Base-by-base conservation (phyloP, 2,329 filamentous ascomycete species). In the Penicillium sp. region DNA sequence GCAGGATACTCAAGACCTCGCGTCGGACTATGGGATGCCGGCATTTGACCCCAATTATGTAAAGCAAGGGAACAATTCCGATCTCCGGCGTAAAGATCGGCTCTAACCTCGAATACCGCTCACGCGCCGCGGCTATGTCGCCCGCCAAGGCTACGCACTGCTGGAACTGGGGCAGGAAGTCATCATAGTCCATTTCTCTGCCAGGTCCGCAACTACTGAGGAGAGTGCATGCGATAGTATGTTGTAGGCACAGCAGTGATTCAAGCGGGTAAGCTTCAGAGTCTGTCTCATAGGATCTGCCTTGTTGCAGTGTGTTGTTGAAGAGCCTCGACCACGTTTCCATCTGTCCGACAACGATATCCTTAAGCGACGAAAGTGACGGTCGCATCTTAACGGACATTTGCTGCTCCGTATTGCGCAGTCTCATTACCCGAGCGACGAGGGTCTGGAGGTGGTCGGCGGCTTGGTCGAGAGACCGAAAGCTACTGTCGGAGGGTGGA, bases 31-130 rank as follows among this genome's bases (percentile, higher is more conserved):
- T 39, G 1, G 72, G 69, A 61, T 75, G 58, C 26, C 73, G 68
- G 60, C 73, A 76, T 61, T 74, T 74, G 50, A 50, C 62, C n/a
- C 71, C 72, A 32, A 72, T 66, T 5, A 74, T 68, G 61, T 57
- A 75, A 20, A 74, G 68, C 20, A 68, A 63, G 24, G 72, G 71
- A 49, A 74, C 8, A 31, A 73, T 60, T 20, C 66, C 71, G 11
- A 72, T 52, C 55, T 73, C 71, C 2, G 68, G 70, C 22, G 72
- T 74, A 47, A 74, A 75, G n/a, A 61, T 70, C 51, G 64, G 59
- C 46, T 56, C 58, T 31, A 60, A 65, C 11, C 59, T 64, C 13
- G 61, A 57, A 61, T 66, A 62, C 39, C 47, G 55, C 35, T 50
- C 26, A 54, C 55, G 55, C 20, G 51, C 50, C 16, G 49, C 38